phyloP scores from a whole-genome alignment of 83 land plant species.

The Picea abies region DNA sequence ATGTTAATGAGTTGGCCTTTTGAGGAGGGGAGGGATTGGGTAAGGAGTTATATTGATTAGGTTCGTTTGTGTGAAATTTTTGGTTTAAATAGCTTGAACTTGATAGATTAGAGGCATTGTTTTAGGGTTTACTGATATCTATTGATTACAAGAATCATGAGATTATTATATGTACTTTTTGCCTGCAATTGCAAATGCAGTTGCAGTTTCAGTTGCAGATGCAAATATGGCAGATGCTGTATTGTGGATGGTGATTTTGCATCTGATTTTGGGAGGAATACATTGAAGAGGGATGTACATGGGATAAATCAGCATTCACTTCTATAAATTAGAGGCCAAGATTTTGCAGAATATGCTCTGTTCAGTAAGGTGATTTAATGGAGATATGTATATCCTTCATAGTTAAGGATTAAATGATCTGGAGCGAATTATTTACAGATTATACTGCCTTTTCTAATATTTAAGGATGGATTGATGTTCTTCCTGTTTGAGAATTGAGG shows the following conservation, averaged over 20 bases:
- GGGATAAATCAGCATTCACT: not conserved
- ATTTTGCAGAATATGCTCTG: not conserved
- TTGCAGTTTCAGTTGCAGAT: constrained; percentile 3
- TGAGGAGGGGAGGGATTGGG: not conserved
- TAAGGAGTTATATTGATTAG: not conserved
- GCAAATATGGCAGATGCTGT: constrained; percentile 12
- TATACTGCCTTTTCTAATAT: not conserved
- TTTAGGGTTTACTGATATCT: not conserved
- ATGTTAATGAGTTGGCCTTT: not conserved
- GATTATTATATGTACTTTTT: constrained; percentile 8
- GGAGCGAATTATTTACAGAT: not conserved
- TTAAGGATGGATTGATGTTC: not conserved
- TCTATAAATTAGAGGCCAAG: not conserved
- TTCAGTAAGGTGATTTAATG: not conserved
- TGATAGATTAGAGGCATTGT: not conserved
- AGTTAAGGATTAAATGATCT: not conserved
- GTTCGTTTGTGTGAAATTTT: constrained; percentile 11
- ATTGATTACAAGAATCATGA: not conserved
- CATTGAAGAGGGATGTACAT: not conserved
- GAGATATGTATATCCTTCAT: not conserved
- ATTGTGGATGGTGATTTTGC: not conserved
- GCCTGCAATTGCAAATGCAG: constrained; percentile 2
- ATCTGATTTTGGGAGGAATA: not conserved
- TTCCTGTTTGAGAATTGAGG: not conserved
- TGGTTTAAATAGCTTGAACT: not conserved